phyloP scores from a whole-genome alignment of 2,329 filamentous ascomycete species.

The Akanthomyces muscarius region DNA sequence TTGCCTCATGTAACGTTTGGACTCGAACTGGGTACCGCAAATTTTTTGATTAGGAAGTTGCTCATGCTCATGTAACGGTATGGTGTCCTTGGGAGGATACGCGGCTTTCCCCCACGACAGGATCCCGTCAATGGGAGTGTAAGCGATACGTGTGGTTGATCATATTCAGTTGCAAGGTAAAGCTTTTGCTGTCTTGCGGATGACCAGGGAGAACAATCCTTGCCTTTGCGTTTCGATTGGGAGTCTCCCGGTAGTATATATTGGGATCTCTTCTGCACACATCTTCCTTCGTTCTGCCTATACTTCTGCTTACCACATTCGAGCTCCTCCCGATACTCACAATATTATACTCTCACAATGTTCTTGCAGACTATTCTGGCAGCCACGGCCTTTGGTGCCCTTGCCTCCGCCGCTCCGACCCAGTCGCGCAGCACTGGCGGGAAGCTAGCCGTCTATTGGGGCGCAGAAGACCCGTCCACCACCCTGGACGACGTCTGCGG shows the following conservation, averaged over 20 bases:
- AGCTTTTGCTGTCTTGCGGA: too few species aligned
- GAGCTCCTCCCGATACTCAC: too few species aligned
- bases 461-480: constrained; percentile 20
- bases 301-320: neutral
- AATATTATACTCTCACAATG: neutral
- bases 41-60: neutral
- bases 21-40: neutral
- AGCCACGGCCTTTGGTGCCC: neutral
- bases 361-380: neutral
- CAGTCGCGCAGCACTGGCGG: constrained; percentile 12
- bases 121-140: neutral
- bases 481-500: constrained; percentile 21
- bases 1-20: neutral
- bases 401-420: neutral
- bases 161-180: too few species aligned
- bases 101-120: neutral
- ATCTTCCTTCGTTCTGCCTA: neutral
- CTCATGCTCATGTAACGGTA: neutral
- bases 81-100: neutral
- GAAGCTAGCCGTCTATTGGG: constrained; percentile 23
- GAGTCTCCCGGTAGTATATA: neutral
- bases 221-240: too few species aligned
- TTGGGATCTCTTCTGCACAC: neutral
- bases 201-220: too few species aligned
- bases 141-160: too few species aligned